Evolutionary conservation across 345 rosid genomes (phyloP), one percentile per base, ranked within the genome.

Genomic region (Eucalyptus melliodora): DNA sequence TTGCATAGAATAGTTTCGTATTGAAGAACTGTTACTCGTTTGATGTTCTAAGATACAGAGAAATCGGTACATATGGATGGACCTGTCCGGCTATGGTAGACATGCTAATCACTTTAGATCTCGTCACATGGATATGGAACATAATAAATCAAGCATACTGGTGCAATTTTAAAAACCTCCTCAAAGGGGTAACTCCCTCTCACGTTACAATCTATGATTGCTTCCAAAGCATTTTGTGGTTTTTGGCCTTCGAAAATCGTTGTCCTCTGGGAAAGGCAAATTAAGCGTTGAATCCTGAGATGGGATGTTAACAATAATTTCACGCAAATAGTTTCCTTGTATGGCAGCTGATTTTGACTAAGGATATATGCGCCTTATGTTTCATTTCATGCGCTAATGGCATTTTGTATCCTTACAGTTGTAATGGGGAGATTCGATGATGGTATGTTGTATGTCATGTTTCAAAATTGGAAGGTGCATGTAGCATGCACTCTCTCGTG

Each of bases 191-290:
- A 94, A 92, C 94, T 91, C 67, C 91, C 91, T 56, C 89, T 87
- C 15, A 95, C 94, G 89, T 92, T 94, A 59, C 90, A 82, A 59
- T 95, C 96, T 80, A 95, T 89, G 17, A 91, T 86, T 80, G 90
- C 90, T 91, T 92, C 94, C 83, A 95, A 87, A 50, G 94, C 95
- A 24, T 87, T 60, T 89, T 90, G 51, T 6, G 95, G 95, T 77
- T 93, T 91, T 40, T 91, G 92, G 34, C 89, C 93, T 89, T 89
- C 87, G 89, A 95, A 95, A 30, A 93, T 59, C 34, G 86, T 91
- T 62, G 89, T 89, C 21, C 92, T 34, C 97, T 95, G 91, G 42
- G 42, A 77, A 77, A 21, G 45, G 83, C 24, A 40, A 77, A 37
- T 44, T 40, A 77, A 31, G 45, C 27, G 83, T 5, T 77, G 47